phyloP scores from a whole-genome alignment of 176 grass and related monocot genomes.

The Aegilops longissima region DNA sequence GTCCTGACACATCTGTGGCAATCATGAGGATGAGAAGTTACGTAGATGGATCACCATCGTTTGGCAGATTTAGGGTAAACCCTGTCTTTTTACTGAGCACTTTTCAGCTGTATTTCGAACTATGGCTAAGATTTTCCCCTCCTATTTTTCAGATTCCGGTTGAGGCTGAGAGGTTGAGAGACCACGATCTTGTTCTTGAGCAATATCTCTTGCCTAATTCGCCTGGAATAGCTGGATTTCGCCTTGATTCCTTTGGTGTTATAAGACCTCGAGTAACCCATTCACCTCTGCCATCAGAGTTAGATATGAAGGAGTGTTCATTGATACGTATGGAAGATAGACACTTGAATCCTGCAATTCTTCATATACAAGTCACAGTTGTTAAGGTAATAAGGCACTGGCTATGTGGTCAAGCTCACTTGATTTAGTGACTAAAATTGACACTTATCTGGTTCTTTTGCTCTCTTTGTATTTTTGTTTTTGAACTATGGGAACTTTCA shows the following conservation, averaged over 20 bases:
- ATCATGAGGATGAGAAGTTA: conserved; percentile 82
- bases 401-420: not conserved
- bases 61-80: conserved; percentile 91
- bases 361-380: conserved; percentile 81
- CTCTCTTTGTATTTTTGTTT: conserved; percentile 15
- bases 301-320: conserved; percentile 47
- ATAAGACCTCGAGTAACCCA: conserved; percentile 79
- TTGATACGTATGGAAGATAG: conserved; percentile 79
- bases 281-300: conserved; percentile 63
- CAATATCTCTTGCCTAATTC: conserved; percentile 76
- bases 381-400: conserved; percentile 67
- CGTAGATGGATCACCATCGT: conserved; percentile 57
- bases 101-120: conserved; percentile 21
- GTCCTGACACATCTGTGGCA: conserved; percentile 59
- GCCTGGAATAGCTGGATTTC: conserved; percentile 92
- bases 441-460: conserved; percentile 15
- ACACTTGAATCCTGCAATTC: conserved; percentile 60
- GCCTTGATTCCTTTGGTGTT: conserved; percentile 85
- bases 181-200: conserved; percentile 89
- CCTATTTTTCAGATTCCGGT: conserved; percentile 66
- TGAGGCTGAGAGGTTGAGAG: conserved; percentile 75
- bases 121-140: conserved; percentile 27
- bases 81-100: conserved; percentile 17
- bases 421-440: conserved; percentile 19
- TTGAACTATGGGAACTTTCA: conserved; percentile 1